Conservation (phyloP, 495 filamentous ascomycete genomes). For the Aspergillus leporis region DNA sequence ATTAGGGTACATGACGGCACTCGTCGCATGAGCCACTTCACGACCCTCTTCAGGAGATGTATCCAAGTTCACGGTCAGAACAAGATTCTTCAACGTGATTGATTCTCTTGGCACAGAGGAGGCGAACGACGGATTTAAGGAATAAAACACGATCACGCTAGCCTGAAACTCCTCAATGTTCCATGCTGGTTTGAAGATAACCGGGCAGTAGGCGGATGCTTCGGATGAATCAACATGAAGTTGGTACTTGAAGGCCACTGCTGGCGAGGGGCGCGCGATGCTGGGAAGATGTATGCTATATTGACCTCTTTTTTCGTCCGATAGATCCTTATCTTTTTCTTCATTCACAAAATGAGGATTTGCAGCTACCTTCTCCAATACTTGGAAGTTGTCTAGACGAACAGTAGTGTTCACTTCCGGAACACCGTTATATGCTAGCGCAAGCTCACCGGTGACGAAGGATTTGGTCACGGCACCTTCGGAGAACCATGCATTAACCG, state of each 20-base stretch:
- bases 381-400: conserved; percentile 84
- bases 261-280: conserved; percentile 62
- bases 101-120: conserved; percentile 39
- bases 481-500: conserved; percentile 80
- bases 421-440: conserved; percentile 73
- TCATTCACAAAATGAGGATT: conserved; percentile 87
- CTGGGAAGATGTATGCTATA: conserved; percentile 73
- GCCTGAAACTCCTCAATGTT: conserved; percentile 79
- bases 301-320: conserved; percentile 69
- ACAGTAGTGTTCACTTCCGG: conserved; percentile 59
- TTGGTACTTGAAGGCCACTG: conserved; percentile 92
- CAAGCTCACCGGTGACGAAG: conserved; percentile 85
- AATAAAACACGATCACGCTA: conserved; percentile 80
- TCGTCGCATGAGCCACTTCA: conserved; percentile 45
- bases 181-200: conserved; percentile 80
- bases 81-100: conserved; percentile 74
- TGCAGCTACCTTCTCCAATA: conserved; percentile 91
- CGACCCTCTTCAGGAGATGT: conserved; percentile 42
- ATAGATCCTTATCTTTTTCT: conserved; percentile 32
- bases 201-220: conserved; percentile 67
- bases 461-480: conserved; percentile 68
- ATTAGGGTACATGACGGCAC: conserved; percentile 49
- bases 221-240: conserved; percentile 72
- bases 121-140: conserved; percentile 72
- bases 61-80: conserved; percentile 80